phyloP scores from a whole-genome alignment of 1,139 yeast genomes.

The Torulaspora globosa region DNA sequence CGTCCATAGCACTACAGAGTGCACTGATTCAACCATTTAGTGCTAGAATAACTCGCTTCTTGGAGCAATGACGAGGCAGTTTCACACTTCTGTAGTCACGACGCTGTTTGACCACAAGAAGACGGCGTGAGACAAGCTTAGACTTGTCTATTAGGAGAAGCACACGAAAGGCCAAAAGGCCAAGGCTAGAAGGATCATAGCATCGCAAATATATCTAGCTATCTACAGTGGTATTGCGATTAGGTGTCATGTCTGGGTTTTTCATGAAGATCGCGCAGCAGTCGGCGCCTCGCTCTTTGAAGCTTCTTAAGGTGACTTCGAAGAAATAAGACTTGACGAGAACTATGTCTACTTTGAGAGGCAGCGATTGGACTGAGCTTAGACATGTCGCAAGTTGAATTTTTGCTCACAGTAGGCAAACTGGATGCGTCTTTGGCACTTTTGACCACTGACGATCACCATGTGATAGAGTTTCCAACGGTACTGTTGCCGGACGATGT shows the following conservation, averaged over 20 bases:
- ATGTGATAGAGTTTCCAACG: constrained; percentile 93
- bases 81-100: too few relatives aligned
- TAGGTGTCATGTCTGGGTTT: not conserved
- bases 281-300: constrained; percentile 1
- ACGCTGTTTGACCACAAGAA: too few relatives aligned
- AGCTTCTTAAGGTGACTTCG: not conserved
- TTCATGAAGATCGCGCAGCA: not conserved
- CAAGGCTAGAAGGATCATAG: too few relatives aligned
- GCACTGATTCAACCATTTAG: too few relatives aligned
- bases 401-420: constrained; percentile 90
- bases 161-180: too few relatives aligned
- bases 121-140: too few relatives aligned
- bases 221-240: not conserved
- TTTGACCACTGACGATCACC: constrained; percentile 86
- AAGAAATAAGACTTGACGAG: not conserved
- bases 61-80: too few relatives aligned
- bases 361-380: not conserved
- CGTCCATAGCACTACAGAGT: too few relatives aligned
- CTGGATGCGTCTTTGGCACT: constrained; percentile 92
- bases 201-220: not conserved
- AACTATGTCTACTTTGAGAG: too few relatives aligned
- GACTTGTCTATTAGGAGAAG: too few relatives aligned
- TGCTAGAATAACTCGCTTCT: too few relatives aligned
- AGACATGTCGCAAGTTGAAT: constrained; percentile 39
- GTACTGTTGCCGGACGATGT: constrained; percentile 86